Conservation (phyloP, 179 eudicot species). For the Monotropa hypopitys region DNA sequence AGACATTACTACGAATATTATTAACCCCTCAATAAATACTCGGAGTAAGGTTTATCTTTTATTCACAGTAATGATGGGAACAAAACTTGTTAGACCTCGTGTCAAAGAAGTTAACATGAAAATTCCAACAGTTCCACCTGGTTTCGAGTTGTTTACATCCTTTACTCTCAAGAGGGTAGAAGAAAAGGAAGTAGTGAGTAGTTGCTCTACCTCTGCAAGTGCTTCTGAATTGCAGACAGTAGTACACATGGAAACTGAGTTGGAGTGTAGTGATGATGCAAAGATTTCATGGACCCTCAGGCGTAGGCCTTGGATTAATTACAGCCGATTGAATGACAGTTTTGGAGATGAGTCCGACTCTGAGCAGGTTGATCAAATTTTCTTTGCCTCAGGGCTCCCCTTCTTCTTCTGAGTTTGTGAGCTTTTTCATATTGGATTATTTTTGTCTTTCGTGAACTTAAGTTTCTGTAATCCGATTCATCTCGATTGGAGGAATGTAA, state of each 20-base stretch:
- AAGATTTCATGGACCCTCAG: constrained; percentile 38
- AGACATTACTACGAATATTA: neutral
- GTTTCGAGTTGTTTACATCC: constrained; percentile 68
- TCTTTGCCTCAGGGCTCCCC: neutral
- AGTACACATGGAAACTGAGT: constrained; percentile 25
- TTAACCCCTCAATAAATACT: neutral
- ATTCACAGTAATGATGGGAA: constrained; percentile 52
- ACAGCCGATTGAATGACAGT: constrained; percentile 33
- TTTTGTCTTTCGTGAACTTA: neutral
- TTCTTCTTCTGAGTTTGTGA: neutral
- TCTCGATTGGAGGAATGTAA: neutral
- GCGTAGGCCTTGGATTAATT: constrained; percentile 44
- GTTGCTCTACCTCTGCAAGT: constrained; percentile 42
- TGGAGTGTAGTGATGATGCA: constrained; percentile 24
- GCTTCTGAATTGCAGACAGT: constrained; percentile 28
- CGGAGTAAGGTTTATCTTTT: neutral
- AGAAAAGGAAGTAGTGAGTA: constrained; percentile 28
- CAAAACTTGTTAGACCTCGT: constrained; percentile 44
- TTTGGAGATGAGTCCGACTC: constrained; percentile 60
- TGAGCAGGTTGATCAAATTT: constrained; percentile 50
- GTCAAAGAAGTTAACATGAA: constrained; percentile 70
- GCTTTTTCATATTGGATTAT: neutral
- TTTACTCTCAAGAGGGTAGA: constrained; percentile 49
- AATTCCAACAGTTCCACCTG: constrained; percentile 80
- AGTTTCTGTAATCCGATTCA: neutral